Conservation (phyloP, 192 early-diverging fungal genomes). For the Coemansia sp. region DNA sequence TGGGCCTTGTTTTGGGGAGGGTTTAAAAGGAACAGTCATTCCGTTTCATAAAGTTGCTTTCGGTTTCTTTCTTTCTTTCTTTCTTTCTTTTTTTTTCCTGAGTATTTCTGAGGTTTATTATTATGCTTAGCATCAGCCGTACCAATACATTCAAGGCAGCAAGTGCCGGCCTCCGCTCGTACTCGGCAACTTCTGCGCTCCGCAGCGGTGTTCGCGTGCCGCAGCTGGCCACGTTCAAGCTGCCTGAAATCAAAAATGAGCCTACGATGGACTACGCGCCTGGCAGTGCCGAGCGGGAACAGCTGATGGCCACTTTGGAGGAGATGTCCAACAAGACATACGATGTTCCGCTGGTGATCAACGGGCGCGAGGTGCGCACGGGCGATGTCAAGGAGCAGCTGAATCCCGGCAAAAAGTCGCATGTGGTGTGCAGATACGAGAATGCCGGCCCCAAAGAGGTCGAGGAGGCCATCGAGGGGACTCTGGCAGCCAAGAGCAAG, state of each 20-base stretch:
- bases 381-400: constrained; percentile 69
- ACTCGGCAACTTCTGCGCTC: constrained; percentile 11
- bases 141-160: constrained; percentile 9
- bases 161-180: constrained; percentile 7
- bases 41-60: too few species aligned
- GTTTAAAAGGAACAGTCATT: too few species aligned
- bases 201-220: constrained; percentile 49
- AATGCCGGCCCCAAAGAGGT: constrained; percentile 72
- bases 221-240: constrained; percentile 73
- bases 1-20: too few species aligned
- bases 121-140: constrained; percentile 29
- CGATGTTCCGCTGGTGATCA: constrained; percentile 80
- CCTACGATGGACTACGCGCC: constrained; percentile 79
- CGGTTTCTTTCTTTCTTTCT: too few species aligned
- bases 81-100: constrained; percentile 10
- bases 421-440: constrained; percentile 78
- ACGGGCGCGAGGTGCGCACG: constrained; percentile 78
- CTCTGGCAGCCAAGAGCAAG: constrained; percentile 74
- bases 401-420: constrained; percentile 80
- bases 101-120: not conserved
- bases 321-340: constrained; percentile 66
- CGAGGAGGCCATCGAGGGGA: constrained; percentile 81
- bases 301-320: constrained; percentile 74
- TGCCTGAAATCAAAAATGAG: constrained; percentile 85
- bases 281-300: constrained; percentile 67